Evolutionary conservation across 805 yeast genomes (phyloP).

Genomic region (Saccharomycopsis sp.): DNA sequence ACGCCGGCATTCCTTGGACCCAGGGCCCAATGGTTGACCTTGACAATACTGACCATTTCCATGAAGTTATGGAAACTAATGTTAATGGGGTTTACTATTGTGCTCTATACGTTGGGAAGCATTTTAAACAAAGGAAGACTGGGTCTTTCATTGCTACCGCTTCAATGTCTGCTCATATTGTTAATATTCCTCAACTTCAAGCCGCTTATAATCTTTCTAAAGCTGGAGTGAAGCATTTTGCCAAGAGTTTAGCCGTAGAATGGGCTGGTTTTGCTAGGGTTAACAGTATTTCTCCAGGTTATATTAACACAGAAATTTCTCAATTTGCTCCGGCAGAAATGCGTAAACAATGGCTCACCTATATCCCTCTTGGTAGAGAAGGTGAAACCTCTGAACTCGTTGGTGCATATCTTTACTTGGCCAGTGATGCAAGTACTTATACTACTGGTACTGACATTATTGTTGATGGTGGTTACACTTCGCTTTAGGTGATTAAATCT

Average conservation of each 20-base stretch:
- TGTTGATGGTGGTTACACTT: slow-evolving; percentile 43
- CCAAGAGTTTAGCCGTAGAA: slow-evolving; percentile 75
- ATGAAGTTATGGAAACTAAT: slow-evolving; percentile 73
- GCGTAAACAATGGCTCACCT: slow-evolving; percentile 27
- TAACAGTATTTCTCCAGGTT: slow-evolving; percentile 45
- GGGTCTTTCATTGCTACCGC: slow-evolving; percentile 83
- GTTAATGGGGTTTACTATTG: slow-evolving; percentile 76
- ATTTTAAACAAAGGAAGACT: slow-evolving; percentile 58
- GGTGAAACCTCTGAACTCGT: slow-evolving; percentile 42
- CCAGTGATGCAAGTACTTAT: slow-evolving; percentile 42
- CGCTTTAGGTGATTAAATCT: no score
- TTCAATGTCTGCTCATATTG: slow-evolving; percentile 85
- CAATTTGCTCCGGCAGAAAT: slow-evolving; percentile 25
- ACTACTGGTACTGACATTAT: slow-evolving; percentile 43
- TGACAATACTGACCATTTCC: slow-evolving; percentile 49
- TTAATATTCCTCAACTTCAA: slow-evolving; percentile 80
- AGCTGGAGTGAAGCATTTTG: slow-evolving; percentile 73
- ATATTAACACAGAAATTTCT: slow-evolving; percentile 40
- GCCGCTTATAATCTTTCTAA: slow-evolving; percentile 82
- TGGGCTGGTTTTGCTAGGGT: slow-evolving; percentile 67
- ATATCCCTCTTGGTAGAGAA: slow-evolving; percentile 41
- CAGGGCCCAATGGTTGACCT: slow-evolving; percentile 46
- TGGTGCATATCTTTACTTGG: slow-evolving; percentile 47
- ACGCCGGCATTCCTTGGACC: slow-evolving; percentile 85
- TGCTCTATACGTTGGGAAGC: slow-evolving; percentile 64